Conservation (phyloP, 2,329 filamentous ascomycete genomes). For the Apiospora rasikravindrae region DNA sequence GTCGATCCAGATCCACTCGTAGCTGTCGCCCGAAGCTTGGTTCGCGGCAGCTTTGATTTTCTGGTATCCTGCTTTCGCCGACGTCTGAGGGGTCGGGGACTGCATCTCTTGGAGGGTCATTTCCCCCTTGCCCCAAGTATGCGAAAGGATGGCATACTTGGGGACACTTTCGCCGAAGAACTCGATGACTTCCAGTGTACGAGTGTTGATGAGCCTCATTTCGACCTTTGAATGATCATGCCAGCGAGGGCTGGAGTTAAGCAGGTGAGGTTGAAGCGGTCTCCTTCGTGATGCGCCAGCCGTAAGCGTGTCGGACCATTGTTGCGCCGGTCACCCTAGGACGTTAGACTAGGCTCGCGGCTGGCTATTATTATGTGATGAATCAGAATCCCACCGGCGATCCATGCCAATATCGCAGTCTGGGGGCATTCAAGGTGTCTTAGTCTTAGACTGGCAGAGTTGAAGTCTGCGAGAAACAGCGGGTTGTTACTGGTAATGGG, state of each 20-base stretch:
- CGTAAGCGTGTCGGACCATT: neutral
- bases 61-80: slow-evolving; percentile 6
- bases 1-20: neutral
- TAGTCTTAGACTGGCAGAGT: no score
- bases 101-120: slow-evolving; percentile 3
- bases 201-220: neutral
- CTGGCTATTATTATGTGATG: neutral
- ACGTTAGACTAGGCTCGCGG: neutral
- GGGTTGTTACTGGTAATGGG: no score
- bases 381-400: no score
- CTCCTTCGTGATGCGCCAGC: neutral
- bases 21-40: neutral
- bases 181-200: neutral
- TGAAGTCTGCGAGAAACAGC: no score
- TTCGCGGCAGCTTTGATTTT: neutral
- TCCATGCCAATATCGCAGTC: no score
- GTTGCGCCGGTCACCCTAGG: neutral
- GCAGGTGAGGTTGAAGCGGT: neutral
- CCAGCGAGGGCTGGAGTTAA: neutral
- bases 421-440: no score
- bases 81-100: neutral
- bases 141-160: slow-evolving; percentile 1
- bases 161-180: neutral
- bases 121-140: slow-evolving; percentile 7
- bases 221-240: neutral